Evolutionary conservation across 2,329 filamentous ascomycete species (phyloP).

Genomic region (Dactylellina haptotyla): DNA sequence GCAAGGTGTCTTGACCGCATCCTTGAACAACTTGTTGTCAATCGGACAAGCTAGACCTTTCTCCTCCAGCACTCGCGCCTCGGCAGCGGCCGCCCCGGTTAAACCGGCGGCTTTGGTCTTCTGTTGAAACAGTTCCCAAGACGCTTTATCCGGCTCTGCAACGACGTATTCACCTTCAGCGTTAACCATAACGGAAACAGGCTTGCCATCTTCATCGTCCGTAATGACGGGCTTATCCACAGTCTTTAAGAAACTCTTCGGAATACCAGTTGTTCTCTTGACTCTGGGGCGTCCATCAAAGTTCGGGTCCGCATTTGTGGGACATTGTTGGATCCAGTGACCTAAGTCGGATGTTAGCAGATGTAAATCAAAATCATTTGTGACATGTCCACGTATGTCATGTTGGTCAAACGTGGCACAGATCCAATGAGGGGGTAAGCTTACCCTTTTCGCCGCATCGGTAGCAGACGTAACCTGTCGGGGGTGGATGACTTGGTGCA

Average conservation of each 20-base stretch:
- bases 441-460: conserved; percentile 89
- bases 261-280: conserved; percentile 96
- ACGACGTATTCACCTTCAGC: conserved; percentile 97
- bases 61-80: conserved; percentile 62
- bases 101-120: conserved; percentile 79
- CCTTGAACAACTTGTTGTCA: conserved; percentile 97
- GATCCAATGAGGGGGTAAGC: conserved; percentile 6
- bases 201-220: conserved; percentile 80
- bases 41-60: conserved; percentile 88
- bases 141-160: conserved; percentile 91
- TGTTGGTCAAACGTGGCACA: conserved; percentile 31
- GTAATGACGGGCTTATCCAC: conserved; percentile 88
- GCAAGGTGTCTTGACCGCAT: conserved; percentile 98
- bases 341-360: conserved; percentile 63
- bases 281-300: conserved; percentile 93
- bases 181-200: conserved; percentile 94
- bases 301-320: conserved; percentile 97
- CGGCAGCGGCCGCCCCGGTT: conserved; percentile 81
- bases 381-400: background rate
- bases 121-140: conserved; percentile 97
- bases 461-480: conserved; percentile 94
- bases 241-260: conserved; percentile 91
- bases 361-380: conserved; percentile 6
- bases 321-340: conserved; percentile 99
- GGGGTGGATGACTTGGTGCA: conserved; percentile 91